Evolutionary conservation across 2,329 filamentous ascomycete genomes (phyloP), one percentile per base, ranked within the genome.

Genomic region (Periglandula ipomoeae): DNA sequence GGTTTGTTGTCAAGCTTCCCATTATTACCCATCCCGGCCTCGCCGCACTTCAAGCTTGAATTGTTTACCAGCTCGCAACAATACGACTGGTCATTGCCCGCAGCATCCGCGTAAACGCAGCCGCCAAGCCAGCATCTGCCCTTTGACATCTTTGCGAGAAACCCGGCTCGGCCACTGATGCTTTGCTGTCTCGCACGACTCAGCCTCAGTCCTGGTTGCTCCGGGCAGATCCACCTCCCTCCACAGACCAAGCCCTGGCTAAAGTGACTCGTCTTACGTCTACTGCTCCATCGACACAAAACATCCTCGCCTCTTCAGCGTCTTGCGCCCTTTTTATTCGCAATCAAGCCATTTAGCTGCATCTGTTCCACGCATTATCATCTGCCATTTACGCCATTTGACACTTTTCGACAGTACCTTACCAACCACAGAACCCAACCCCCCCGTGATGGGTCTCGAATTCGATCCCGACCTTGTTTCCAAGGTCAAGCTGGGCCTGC

Each of bases 401-500:
- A 38, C 22, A 15, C 22, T 26, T 42, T 42, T 24, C 19, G 17
- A 44, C n/a, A 17, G 17, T 39, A 11, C 19, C 10, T 27, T 10
- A 11, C 11, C 24, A 19, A 15, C 24, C n/a, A 11, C 17, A 30
- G 11, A 13, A 26, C 40, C 10, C 4, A 42, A n/a, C 35, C 19
- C 9, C 35, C n/a, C 27, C 46, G 35, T 76, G 66, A 67, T 69
- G 58, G 67, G 71, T 53, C 55, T 79, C 57, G 74, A 79, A 54
- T 65, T 76, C 60, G 69, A 80, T 59, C 68, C 76, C 35, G 73
- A 79, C 58, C 66, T 70, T 55, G 67, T 81, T 38, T 78, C 78
- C 47, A 65, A 65, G 52, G 63, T 73, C 64, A 84, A 84, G 66
- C 64, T 83, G 50, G 72, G 69, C 47, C 61, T 82, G 38, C 81